phyloP scores from a whole-genome alignment of 2,329 filamentous ascomycete species.

The Fusarium acutatum region DNA sequence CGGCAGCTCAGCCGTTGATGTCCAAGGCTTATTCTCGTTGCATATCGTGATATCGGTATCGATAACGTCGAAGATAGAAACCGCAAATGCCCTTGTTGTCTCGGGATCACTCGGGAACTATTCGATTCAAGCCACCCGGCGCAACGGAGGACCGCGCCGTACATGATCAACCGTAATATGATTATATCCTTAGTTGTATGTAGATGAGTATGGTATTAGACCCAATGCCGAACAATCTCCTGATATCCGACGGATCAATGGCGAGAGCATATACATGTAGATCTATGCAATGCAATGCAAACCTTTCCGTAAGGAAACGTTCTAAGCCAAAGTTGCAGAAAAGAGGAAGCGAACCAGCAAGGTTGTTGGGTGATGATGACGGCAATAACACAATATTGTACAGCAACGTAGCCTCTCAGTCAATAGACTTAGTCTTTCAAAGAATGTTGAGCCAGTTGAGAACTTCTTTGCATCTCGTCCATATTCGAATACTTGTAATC shows the following conservation, averaged over 20 bases:
- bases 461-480: background rate
- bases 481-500: constrained; percentile 7
- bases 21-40: background rate
- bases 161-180: constrained; percentile 25
- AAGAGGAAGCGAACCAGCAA: background rate
- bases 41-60: constrained; percentile 4
- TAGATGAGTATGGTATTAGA: constrained; percentile 18
- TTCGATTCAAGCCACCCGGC: constrained; percentile 22
- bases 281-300: constrained; percentile 8
- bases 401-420: background rate
- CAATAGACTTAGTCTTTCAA: background rate
- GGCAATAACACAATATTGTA: constrained; percentile 19
- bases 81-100: constrained; percentile 9
- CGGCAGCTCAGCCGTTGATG: constrained; percentile 25
- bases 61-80: constrained; percentile 22
- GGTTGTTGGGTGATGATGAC: background rate
- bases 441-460: background rate
- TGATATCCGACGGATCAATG: constrained; percentile 21
- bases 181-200: constrained; percentile 10
- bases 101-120: constrained; percentile 25
- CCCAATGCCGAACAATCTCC: constrained; percentile 34
- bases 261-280: background rate
- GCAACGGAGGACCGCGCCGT: constrained; percentile 28
- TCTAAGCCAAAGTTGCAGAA: constrained; percentile 8
- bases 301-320: background rate